Evolutionary conservation across 1,139 yeast genomes (phyloP).

Genomic region (Saccharomycopsis crataegensis): DNA sequence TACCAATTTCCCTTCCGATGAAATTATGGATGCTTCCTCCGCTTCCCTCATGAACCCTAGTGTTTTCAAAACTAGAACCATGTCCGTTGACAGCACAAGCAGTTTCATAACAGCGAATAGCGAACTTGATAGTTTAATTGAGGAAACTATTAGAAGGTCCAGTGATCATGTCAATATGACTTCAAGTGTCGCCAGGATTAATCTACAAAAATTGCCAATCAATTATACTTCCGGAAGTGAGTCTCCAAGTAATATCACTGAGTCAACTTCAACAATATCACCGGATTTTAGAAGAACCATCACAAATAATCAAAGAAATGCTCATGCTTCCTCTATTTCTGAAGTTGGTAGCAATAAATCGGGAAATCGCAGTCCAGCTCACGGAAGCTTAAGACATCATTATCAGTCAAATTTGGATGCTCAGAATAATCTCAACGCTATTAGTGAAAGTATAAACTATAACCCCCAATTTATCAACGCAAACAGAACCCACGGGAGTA

Average conservation of each 20-base stretch:
- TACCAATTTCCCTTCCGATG: not conserved
- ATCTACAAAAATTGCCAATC: not conserved
- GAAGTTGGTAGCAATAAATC: not conserved
- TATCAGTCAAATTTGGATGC: not conserved
- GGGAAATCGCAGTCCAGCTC: not conserved
- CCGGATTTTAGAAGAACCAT: not conserved
- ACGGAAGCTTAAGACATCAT: not conserved
- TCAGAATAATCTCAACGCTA: not conserved
- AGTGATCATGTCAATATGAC: not conserved
- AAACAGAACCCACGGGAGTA: not conserved
- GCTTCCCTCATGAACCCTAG: not conserved
- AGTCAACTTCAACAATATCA: not conserved
- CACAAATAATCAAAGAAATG: not conserved
- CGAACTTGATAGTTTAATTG: constrained; percentile 4
- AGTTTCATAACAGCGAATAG: constrained; percentile 13
- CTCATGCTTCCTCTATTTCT: not conserved
- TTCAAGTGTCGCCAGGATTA: not conserved
- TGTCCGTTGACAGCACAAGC: constrained; percentile 4
- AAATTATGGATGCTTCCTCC: not conserved
- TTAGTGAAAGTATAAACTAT: not conserved
- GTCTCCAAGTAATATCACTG: not conserved
- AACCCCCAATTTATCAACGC: not conserved
- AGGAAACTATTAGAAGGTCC: constrained; percentile 3
- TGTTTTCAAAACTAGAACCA: not conserved
- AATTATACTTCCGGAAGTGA: not conserved